Conservation (phyloP, 2,329 filamentous ascomycete genomes). For the Lachnellula occidentalis region DNA sequence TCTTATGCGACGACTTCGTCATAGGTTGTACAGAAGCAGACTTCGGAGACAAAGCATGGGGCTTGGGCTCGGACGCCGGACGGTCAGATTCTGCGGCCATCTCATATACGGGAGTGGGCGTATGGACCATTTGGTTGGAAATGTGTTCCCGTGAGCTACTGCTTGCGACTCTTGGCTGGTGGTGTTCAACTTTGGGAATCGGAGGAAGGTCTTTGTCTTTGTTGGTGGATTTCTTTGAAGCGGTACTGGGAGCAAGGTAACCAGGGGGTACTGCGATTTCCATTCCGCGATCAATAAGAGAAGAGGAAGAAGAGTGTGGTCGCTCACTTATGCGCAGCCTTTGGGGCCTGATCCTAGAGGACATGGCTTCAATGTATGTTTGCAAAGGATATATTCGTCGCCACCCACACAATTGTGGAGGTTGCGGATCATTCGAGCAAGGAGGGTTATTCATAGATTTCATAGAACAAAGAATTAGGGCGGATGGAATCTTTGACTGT, state of each 20-base stretch:
- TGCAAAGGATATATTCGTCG: too few relatives aligned
- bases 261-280: neutral
- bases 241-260: neutral
- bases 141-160: too few relatives aligned
- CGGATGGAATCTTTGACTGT: too few relatives aligned
- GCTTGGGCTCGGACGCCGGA: neutral
- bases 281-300: neutral
- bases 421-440: too few relatives aligned
- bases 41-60: neutral
- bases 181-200: neutral
- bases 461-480: too few relatives aligned
- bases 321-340: neutral
- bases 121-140: neutral
- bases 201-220: neutral
- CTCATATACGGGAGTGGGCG: neutral
- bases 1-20: constrained; percentile 17
- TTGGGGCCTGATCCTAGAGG: neutral
- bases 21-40: neutral
- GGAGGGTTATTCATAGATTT: too few relatives aligned
- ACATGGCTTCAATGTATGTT: neutral
- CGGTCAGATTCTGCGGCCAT: neutral
- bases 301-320: neutral
- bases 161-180: neutral
- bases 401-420: too few relatives aligned
- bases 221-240: neutral